phyloP scores from a whole-genome alignment of 2,329 filamentous ascomycete species.

The Ceratocystis variospora region DNA sequence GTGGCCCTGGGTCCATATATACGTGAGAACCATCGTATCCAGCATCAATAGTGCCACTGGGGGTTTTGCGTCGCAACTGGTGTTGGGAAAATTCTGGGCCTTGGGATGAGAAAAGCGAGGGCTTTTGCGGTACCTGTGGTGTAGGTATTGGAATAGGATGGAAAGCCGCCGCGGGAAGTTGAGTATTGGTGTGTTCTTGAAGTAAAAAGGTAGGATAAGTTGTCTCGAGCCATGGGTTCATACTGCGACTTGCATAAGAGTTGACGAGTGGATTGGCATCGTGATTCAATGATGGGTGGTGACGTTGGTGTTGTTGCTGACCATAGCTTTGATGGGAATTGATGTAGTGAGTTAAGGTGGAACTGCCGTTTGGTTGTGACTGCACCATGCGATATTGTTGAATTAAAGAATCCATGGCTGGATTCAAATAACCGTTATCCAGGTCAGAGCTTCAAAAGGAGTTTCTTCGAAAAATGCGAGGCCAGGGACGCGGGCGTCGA shows the following conservation, averaged over 20 bases:
- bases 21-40: conserved; percentile 77
- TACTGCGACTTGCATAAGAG: not conserved
- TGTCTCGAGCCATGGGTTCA: not conserved
- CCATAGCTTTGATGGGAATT: not conserved
- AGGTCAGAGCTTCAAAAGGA: conserved; percentile 5
- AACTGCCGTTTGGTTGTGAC: conserved; percentile 7
- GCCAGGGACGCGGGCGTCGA: conserved; percentile 18
- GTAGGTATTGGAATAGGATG: not conserved
- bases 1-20: conserved; percentile 58
- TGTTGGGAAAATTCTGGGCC: conserved; percentile 27
- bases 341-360: not conserved
- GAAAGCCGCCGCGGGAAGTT: not conserved
- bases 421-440: not conserved
- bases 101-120: not conserved
- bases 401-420: conserved; percentile 14
- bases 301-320: not conserved
- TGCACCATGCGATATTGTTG: conserved; percentile 15
- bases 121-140: not conserved
- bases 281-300: not conserved
- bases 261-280: not conserved
- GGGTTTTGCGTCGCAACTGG: conserved; percentile 79
- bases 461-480: conserved; percentile 3
- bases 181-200: not conserved
- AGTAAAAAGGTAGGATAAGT: not conserved
- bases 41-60: conserved; percentile 80